These are phyloP conservation scores for Penicillium macrosclerotiorum DNA, from an alignment of 495 filamentous ascomycete species.

Conservation along the genomic window DNA sequence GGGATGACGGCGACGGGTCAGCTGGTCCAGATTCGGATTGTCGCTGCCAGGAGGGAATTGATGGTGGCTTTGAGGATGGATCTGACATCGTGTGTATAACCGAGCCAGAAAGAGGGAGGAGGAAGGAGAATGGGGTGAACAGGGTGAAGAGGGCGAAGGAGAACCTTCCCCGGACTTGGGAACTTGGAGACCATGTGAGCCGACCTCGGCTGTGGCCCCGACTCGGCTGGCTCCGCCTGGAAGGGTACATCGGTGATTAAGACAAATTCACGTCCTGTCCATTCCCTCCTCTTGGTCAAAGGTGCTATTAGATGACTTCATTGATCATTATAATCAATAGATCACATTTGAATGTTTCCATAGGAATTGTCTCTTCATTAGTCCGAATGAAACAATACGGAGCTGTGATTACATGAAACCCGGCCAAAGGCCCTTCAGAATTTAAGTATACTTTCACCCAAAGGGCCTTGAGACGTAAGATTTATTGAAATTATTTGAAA, in stretches of 20 bases:
- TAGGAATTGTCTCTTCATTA: no score
- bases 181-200: slow-evolving; percentile 24
- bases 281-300: no score
- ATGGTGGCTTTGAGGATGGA: slow-evolving; percentile 28
- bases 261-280: no score
- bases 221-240: slow-evolving; percentile 10
- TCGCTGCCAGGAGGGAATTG: slow-evolving; percentile 51
- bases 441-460: no score
- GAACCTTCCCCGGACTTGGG: slow-evolving; percentile 23
- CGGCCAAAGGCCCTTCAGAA: no score
- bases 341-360: no score
- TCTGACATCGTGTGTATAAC: slow-evolving; percentile 35
- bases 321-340: no score
- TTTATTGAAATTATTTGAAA: no score
- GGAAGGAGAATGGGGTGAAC: neutral
- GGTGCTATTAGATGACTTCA: no score
- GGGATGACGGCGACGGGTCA: slow-evolving; percentile 20
- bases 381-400: no score
- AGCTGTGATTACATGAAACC: no score
- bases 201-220: slow-evolving; percentile 34
- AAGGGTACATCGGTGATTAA: neutral
- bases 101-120: neutral
- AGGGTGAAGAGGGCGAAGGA: slow-evolving; percentile 1
- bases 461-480: no score
- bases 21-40: slow-evolving; percentile 14